A percentile compares a stretch with the other conserved stretches of the same genome.
Conservation (phyloP, 2,329 filamentous ascomycete species). For the Beauveria asiatica region DNA sequence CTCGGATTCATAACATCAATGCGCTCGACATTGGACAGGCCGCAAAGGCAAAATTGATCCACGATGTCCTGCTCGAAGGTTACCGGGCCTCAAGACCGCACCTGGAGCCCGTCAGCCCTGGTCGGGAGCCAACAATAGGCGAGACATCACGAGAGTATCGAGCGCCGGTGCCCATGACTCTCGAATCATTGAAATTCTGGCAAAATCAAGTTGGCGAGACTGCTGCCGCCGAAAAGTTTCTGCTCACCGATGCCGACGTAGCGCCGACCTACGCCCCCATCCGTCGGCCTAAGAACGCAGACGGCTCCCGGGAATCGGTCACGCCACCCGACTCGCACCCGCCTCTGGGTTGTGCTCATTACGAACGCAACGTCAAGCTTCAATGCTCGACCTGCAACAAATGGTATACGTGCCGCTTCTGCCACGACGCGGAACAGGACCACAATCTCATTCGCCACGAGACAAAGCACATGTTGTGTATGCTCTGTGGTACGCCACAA, state of each 20-base stretch:
- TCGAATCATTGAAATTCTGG: conserved; percentile 53
- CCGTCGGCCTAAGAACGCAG: conserved; percentile 34
- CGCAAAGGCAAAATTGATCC: conserved; percentile 66
- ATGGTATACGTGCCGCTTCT: conserved; percentile 95
- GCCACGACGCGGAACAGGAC: conserved; percentile 76
- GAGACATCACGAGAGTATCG: conserved; percentile 12
- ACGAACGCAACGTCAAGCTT: conserved; percentile 90
- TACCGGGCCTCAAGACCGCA: conserved; percentile 38
- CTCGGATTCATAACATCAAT: conserved; percentile 61
- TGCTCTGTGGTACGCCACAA: conserved; percentile 85
- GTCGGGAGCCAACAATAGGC: conserved; percentile 22
- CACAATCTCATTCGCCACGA: conserved; percentile 72
- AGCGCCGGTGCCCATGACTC: conserved; percentile 30
- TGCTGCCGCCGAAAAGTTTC: conserved; percentile 33
- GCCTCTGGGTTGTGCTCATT: conserved; percentile 77
- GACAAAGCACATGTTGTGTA: conserved; percentile 94
- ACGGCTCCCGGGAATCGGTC: conserved; percentile 33
- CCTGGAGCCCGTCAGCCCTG: conserved; percentile 22
- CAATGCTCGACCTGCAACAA: conserved; percentile 83
- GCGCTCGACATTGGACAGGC: conserved; percentile 45
- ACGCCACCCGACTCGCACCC: conserved; percentile 25
- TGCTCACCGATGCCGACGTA: conserved; percentile 52
- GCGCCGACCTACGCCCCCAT: conserved; percentile 57
- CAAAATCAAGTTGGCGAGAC: conserved; percentile 37
- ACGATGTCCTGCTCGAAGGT: conserved; percentile 60